Evolutionary conservation across 176 grass and related monocot species (phyloP), one percentile per base, ranked within the genome.

Genomic region (Pontederia crassipes): DNA sequence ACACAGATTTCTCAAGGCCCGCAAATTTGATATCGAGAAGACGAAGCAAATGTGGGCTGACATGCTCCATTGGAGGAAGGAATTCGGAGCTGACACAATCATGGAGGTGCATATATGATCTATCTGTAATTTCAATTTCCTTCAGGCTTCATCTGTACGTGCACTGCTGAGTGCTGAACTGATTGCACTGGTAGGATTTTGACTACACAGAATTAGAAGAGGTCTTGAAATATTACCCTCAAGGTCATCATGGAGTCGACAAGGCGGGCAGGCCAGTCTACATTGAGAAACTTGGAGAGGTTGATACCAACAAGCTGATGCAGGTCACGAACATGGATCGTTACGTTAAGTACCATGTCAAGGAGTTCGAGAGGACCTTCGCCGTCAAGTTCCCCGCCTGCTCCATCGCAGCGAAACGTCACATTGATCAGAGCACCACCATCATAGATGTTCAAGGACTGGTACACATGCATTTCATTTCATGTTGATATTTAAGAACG

Each of bases 361-460:
- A 83, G 71, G 93, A 92, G 84, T 98, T 98, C 18, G 87, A 98
- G 74, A 75, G 93, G 49, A 83, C 81, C n/a, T 98, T 98, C 28
- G 84, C 76, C 5, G 48, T 92, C 77, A 98, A 98, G 81, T 98
- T 98, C 64, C 93, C 93, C 4, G 84, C 93, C 0, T 98, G 93
- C 74, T 92, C 93, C 56, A 86, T 98, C 50, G 71, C 87, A 12
- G 81, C 71, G 4, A 98, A 88, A 78, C 69, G 72, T 9, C 93
- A 98, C 35, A 68, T 98, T 54, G 93, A 98, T 57, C 93, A 98
- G 81, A 98, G 93, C 79, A 91, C 87, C 61, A 98, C 87, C 63
- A 98, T 98, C 78, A 82, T 98, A 29, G 93, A 98, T 68, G 93
- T 92, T 56, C 79, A 86, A 73, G 93, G 93, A 66, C 87, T 98